A percentile compares a stretch with the other conserved stretches of the same genome.
Conservation (phyloP, 306 rosid genomes). For the Acacia confusa region DNA sequence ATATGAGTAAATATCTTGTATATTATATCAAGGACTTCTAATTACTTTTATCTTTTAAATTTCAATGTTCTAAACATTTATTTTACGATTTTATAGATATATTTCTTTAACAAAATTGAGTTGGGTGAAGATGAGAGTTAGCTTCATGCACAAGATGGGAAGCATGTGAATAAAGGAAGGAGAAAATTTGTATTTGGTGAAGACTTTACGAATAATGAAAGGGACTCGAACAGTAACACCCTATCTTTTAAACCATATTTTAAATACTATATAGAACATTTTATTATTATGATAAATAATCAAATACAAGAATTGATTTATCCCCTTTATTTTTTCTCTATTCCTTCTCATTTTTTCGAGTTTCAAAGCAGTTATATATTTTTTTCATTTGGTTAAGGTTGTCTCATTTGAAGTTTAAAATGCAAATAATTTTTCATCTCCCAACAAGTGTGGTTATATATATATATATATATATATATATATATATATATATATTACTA, state of each 20-base stretch:
- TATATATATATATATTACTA: too few species aligned
- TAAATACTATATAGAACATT: background rate
- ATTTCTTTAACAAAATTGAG: background rate
- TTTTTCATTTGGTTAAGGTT: too few species aligned
- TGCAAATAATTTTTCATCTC: too few species aligned
- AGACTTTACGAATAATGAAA: conserved; percentile 25
- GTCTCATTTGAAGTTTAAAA: too few species aligned
- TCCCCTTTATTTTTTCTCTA: too few species aligned
- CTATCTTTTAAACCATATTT: background rate
- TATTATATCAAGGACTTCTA: background rate
- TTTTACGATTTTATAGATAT: background rate
- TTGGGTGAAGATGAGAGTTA: background rate
- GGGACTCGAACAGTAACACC: background rate
- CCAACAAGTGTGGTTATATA: too few species aligned
- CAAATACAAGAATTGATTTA: background rate
- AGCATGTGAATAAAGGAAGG: conserved; percentile 27
- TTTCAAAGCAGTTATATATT: too few species aligned
- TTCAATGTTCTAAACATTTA: background rate
- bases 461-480: too few species aligned
- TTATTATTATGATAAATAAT: too few species aligned
- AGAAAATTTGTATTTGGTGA: conserved; percentile 19
- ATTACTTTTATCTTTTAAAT: background rate
- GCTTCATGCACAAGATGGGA: background rate
- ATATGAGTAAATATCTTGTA: background rate
- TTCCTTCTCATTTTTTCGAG: too few species aligned